Evolutionary conservation across 768 basidiomycete species (phyloP).

Genomic region (Dioszegia hungarica): DNA sequence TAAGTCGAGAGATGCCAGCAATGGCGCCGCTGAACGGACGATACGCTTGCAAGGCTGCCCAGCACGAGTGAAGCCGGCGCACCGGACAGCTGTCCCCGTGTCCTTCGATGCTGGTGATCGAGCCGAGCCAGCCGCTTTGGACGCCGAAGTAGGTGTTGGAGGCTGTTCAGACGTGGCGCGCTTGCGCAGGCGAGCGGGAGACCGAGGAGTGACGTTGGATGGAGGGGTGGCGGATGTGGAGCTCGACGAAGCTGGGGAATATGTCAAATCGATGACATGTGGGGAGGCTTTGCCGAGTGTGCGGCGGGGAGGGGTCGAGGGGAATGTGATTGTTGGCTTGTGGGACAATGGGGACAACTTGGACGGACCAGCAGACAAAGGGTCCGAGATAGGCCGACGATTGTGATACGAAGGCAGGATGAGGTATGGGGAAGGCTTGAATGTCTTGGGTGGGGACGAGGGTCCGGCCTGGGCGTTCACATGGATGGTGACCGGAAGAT

Average conservation of each 20-base stretch:
- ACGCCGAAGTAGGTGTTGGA: background rate
- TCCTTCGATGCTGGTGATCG: slow-evolving; percentile 1
- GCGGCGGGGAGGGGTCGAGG: background rate
- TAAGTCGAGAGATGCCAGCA: slow-evolving; percentile 7
- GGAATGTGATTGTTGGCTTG: background rate
- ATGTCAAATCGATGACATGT: background rate
- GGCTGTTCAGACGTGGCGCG: slow-evolving; percentile 25
- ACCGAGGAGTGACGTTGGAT: slow-evolving; percentile 18
- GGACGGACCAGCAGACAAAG: too few relatives aligned
- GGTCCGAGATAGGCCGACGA: background rate
- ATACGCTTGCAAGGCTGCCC: slow-evolving; percentile 44
- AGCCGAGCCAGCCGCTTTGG: background rate
- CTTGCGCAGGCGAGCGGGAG: slow-evolving; percentile 15
- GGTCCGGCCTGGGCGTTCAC: background rate
- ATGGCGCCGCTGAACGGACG: slow-evolving; percentile 37
- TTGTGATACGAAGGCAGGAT: background rate
- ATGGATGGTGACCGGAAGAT: background rate
- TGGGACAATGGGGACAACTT: background rate
- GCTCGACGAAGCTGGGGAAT: background rate
- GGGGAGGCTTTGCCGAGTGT: background rate
- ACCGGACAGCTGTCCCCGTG: slow-evolving; percentile 20
- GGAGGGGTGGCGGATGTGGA: background rate
- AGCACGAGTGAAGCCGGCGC: slow-evolving; percentile 41
- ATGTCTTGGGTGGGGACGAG: slow-evolving; percentile 1
- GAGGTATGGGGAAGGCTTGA: slow-evolving; percentile 1